Evolutionary conservation across 371 early-diverging fungal genomes (phyloP), one percentile per base, ranked within the genome.

Genomic region (Gilbertella persicaria): DNA sequence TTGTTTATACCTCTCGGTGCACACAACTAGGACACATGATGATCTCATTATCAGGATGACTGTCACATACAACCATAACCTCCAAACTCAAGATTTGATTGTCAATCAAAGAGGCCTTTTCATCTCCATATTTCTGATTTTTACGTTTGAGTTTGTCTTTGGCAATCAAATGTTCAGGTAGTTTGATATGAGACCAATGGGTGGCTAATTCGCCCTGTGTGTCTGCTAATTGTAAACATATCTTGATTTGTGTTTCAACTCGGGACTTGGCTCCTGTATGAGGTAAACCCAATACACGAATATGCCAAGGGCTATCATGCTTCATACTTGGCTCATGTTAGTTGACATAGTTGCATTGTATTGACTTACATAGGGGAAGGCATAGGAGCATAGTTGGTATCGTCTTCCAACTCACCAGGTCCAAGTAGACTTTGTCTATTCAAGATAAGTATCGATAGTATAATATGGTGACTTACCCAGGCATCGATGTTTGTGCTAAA

Each of bases 231-330:
- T 89, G 88, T 45, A 92, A 55, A 29, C 89, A 88, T 6, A 91
- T 70, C 52, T 89, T 90, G 64, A 89, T 89, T 60, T 91, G 92
- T 25, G 92, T 92, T 58, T 92, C 91, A 19, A 92, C 92, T 17
- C 91, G 73, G 14, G 88, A 89, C 53, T 89, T 87, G 8, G 90
- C 92, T 23, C 89, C 87, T 26, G 80, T 77, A 39, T 60, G 64
- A 7, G 92, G 88, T 13, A 91, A 76, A 5, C 91, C 92, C 14
- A 85, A 71, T 10, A 87, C 80, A 9, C 78, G 64, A 50, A 87
- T 71, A 46, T 75, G 78, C 59, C 66, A 75, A 16, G 67, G 71
- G 12, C 54, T 62, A 44, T 67, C 71, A 25, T 43, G 45, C 42
- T 55, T 64, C 25, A 53, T 50, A 29, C 67, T 65, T 33, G 25